phyloP scores from a whole-genome alignment of 805 yeast species.

The Cyberlindnera nakhonratchasimensis region DNA sequence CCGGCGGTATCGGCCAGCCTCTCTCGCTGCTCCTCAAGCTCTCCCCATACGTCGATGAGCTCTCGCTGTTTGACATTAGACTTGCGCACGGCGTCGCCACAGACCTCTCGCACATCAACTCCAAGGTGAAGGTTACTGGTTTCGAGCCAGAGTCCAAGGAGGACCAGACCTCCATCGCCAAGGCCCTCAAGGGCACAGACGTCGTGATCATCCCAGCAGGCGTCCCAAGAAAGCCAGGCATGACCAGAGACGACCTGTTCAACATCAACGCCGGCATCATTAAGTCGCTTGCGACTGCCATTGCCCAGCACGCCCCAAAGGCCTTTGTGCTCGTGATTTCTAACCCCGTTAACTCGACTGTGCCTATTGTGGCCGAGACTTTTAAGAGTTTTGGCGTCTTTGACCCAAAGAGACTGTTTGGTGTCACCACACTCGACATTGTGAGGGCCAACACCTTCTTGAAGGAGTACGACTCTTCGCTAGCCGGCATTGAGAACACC shows the following conservation, averaged over 20 bases:
- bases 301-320: conserved; percentile 66
- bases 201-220: conserved; percentile 67
- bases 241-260: conserved; percentile 89
- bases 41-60: conserved; percentile 52
- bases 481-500: conserved; percentile 41
- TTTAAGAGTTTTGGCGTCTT: conserved; percentile 63
- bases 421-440: conserved; percentile 85
- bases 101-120: conserved; percentile 79
- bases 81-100: conserved; percentile 85
- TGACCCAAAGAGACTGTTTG: conserved; percentile 72
- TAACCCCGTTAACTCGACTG: conserved; percentile 92
- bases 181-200: conserved; percentile 44
- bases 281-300: conserved; percentile 65
- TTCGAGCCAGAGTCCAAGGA: conserved; percentile 46
- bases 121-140: conserved; percentile 57
- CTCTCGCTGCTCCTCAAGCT: conserved; percentile 76
- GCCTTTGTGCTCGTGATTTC: conserved; percentile 82
- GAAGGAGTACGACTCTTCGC: conserved; percentile 44
- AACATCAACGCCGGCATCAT: conserved; percentile 81
- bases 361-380: conserved; percentile 82
- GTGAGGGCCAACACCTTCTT: conserved; percentile 74
- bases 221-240: conserved; percentile 90
- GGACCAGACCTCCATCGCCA: conserved; percentile 44
- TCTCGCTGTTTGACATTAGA: conserved; percentile 83
- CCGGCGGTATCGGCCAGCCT: conserved; percentile 95